Evolutionary conservation across 768 basidiomycete species (phyloP), one percentile per base, ranked within the genome.

Genomic region (Coprinopsis sp.): DNA sequence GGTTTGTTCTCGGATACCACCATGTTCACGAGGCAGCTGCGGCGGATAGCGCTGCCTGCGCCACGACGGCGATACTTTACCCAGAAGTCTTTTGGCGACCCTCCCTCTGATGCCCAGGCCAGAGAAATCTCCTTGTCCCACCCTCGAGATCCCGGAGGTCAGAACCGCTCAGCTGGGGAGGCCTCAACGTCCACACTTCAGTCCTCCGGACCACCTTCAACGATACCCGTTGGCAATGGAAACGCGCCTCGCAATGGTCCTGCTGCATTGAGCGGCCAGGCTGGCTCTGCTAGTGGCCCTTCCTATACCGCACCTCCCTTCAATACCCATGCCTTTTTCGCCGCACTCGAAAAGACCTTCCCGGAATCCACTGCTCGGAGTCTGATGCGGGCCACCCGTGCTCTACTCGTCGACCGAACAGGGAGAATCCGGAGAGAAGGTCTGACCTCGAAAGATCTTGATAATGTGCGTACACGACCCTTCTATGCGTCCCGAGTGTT

Each of bases 301-400:
- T 64, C 70, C 12, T 84, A 86, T 60, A 62, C 77, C 13, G 76
- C 73, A 27, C 88, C 89, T 6, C 90, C 90, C 0, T 92, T 92
- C 59, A 76, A 92, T 56, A 92, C 90, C 2, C 84, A 92, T 64
- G 69, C 74, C 2, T 91, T 92, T 68, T 84, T 89, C 52, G 57
- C 60, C 19, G 82, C 74, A 1, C 69, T 92, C 37, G 86, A 90
- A 54, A 78, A 74, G 62, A 80, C 81, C 0, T 91, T 92, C 57
- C 78, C 88, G 0, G 81, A 81, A 0, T 74, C 77, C 2, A 83
- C 84, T 1, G 88, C 90, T 11, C 78, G 78, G 31, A 82, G 80
- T 57, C 76, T 92, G 44, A 92, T 91, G 90, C 79, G 84, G 2
- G 90, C 88, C 2, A 89, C 86, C 10, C 72, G 87, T 28, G 90